phyloP scores from a whole-genome alignment of 2,329 filamentous ascomycete species.

The Calonectria pseudoreteaudii region DNA sequence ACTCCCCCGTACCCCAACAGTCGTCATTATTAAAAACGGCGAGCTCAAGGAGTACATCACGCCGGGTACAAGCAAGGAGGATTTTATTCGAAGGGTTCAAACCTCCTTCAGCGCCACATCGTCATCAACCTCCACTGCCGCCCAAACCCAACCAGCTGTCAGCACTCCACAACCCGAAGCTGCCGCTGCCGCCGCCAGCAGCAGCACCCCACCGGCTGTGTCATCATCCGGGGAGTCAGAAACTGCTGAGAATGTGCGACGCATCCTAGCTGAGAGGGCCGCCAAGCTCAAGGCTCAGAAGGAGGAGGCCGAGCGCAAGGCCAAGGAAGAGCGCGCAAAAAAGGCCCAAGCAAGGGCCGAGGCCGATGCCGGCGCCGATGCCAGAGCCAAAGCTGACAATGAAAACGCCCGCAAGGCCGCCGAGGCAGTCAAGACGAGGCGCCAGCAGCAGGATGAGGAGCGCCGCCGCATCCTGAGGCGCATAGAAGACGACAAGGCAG shows the following conservation, averaged over 20 bases:
- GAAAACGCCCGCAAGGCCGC: slow-evolving; percentile 59
- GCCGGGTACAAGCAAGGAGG: slow-evolving; percentile 71
- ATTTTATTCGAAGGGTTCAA: slow-evolving; percentile 67
- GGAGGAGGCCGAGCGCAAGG: slow-evolving; percentile 58
- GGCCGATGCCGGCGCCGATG: slow-evolving; percentile 49
- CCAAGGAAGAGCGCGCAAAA: slow-evolving; percentile 62
- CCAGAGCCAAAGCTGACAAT: slow-evolving; percentile 29
- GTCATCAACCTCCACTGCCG: slow-evolving; percentile 19
- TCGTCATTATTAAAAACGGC: slow-evolving; percentile 85
- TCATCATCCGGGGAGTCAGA: slow-evolving; percentile 35
- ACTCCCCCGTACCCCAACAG: slow-evolving; percentile 79
- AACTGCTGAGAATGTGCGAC: slow-evolving; percentile 49
- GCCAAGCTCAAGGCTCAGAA: slow-evolving; percentile 57
- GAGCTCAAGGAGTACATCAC: slow-evolving; percentile 82
- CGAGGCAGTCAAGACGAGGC: slow-evolving; percentile 70
- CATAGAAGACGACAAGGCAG: slow-evolving; percentile 82
- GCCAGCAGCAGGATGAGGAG: slow-evolving; percentile 75
- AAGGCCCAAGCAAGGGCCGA: slow-evolving; percentile 60
- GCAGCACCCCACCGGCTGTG: slow-evolving; percentile 29
- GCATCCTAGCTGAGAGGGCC: slow-evolving; percentile 63
- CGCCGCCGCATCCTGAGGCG: slow-evolving; percentile 77
- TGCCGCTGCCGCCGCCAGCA: slow-evolving; percentile 21
- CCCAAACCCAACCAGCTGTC: slow-evolving; percentile 28
- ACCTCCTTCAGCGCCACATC: slow-evolving; percentile 47
- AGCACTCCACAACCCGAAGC: slow-evolving; percentile 33